phyloP scores from a whole-genome alignment of 495 filamentous ascomycete species.

The Parmelia sp. region DNA sequence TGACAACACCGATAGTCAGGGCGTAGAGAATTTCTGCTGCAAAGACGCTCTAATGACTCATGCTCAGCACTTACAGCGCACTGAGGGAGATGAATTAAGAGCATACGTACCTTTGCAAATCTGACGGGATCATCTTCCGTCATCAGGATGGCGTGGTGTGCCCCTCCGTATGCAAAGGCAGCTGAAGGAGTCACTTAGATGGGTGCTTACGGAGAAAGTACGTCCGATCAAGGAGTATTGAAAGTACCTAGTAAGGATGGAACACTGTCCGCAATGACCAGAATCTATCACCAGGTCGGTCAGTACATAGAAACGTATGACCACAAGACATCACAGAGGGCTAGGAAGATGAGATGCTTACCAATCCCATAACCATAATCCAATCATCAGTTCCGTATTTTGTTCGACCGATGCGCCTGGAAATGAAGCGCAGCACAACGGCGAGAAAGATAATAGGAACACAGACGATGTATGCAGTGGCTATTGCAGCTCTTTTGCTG shows the following conservation, averaged over 20 bases:
- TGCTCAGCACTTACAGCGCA: not conserved
- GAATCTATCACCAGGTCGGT: not conserved
- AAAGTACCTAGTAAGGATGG: not conserved
- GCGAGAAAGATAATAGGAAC: not conserved
- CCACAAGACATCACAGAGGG: not conserved
- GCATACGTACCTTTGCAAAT: conserved; percentile 8
- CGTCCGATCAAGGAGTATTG: not conserved
- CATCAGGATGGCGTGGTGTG: conserved; percentile 8
- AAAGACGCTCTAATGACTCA: not conserved
- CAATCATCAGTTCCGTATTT: not conserved
- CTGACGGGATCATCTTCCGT: not conserved
- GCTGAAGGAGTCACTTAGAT: not conserved
- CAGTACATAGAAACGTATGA: not conserved
- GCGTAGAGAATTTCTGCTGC: conserved; percentile 3
- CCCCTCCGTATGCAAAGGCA: conserved; percentile 3
- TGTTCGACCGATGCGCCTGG: conserved; percentile 6
- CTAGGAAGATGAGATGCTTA: not conserved
- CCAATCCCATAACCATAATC: conserved; percentile 5
- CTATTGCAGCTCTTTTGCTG: not conserved
- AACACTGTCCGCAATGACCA: not conserved
- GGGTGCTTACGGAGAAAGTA: not conserved
- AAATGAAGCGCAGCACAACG: conserved; percentile 1
- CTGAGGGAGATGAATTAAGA: not conserved
- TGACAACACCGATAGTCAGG: not conserved
- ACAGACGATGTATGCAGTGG: not conserved